Base-by-base conservation (phyloP, 75 land plant genomes). In the Selaginella tamariscina region DNA sequence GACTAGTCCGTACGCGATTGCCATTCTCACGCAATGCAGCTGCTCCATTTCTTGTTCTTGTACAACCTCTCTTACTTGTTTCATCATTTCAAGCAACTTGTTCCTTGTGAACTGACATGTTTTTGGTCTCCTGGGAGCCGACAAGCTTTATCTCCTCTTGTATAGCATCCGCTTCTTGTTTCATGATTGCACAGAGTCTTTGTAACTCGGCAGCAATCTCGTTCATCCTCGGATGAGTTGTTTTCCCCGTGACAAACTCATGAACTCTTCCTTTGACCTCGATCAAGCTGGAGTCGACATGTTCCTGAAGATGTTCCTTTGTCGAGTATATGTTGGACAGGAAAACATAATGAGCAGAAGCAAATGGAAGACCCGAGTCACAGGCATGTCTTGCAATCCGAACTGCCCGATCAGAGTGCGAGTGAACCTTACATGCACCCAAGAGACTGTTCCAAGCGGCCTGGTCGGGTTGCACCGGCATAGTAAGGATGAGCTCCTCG, bases 381-480 rank as follows among this genome's bases (percentile, higher is more conserved):
- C 31, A 66, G 33, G 33, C 44, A 20, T 29, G 56, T 22, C 31
- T 24, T 31, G 68, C 68, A 15, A 28, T 33, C 31, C 15, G n/a
- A 24, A 30, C 32, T 18, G 59, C 68, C 33, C 31, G 21, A 2
- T 68, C 65, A 28, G 55, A 13, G n/a, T 68, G 44, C 15, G 26
- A 44, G 49, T 68, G 65, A 21, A 68, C 28, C 28, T 30, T 68
- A 24, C 69, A 68, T 15, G 69, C 69, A 32, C 65, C 69, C 29
- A 68, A 56, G 57, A 68, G 18, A 39, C 66, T 44, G 24, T 29
- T 24, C 69, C 69, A 68, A 2, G 55, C 69, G 22, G n/a, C 28
- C 26, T 54, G 30, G 55, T 68, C 69, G 1, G 69, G 69, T 24
- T 68, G 24, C 20, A 68, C 8, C n/a, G 69, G 69, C 69, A 68